A percentile compares a stretch with the other conserved stretches of the same genome.
These are phyloP conservation scores for Mortierella sp. DNA, from an alignment of 371 early-diverging fungal genomes.

Conservation along the genomic window DNA sequence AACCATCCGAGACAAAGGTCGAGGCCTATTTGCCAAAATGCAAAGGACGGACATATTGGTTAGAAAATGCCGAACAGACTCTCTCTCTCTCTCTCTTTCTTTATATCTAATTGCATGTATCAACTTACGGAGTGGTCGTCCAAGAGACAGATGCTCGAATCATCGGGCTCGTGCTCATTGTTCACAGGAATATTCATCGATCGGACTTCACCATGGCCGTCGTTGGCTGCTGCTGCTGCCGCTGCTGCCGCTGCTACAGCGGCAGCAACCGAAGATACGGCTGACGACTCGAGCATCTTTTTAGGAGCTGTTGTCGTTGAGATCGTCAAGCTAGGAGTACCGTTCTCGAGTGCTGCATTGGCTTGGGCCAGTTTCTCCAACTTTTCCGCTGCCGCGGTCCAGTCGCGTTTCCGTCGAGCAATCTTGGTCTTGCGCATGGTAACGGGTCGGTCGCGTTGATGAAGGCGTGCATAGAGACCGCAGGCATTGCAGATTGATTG, in stretches of 20 bases:
- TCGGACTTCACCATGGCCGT: constrained; percentile 17
- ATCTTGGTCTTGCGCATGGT: constrained; percentile 74
- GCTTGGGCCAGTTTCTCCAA: constrained; percentile 12
- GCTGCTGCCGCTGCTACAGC: background rate
- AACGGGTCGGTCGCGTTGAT: constrained; percentile 71
- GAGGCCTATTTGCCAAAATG: background rate
- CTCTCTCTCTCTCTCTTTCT: too few relatives aligned
- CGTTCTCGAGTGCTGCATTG: background rate
- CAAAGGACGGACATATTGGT: background rate
- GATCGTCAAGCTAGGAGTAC: background rate
- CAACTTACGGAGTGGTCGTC: background rate
- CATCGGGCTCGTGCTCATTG: constrained; percentile 32
- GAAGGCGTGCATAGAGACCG: constrained; percentile 88
- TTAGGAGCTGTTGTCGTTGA: background rate
- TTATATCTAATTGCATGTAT: too few relatives aligned
- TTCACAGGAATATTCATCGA: constrained; percentile 50
- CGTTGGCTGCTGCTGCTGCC: background rate
- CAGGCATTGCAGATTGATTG: constrained; percentile 93
- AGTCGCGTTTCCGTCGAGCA: constrained; percentile 71
- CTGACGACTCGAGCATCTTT: background rate
- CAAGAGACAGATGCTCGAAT: constrained; percentile 24
- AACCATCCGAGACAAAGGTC: constrained; percentile 22
- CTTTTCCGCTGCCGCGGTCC: constrained; percentile 51
- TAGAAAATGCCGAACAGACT: background rate
- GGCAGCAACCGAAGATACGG: background rate